phyloP scores from a whole-genome alignment of 1,284 basidiomycete species.

The Amylostereum areolatum region DNA sequence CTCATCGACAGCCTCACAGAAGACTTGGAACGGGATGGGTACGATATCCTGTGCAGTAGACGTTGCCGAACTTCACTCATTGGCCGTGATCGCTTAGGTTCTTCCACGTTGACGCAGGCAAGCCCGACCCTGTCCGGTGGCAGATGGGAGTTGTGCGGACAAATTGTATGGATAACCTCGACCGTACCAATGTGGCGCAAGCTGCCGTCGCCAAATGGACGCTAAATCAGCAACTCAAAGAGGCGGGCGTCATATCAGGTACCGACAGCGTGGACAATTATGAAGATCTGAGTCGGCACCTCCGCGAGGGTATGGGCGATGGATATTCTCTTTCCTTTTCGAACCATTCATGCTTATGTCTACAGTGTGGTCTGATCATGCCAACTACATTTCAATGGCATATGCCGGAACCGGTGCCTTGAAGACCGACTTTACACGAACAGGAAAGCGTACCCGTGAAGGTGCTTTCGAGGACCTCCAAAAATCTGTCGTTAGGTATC shows the following conservation, averaged over 20 bases:
- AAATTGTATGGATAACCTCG: conserved; percentile 95
- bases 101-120: conserved; percentile 57
- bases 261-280: conserved; percentile 76
- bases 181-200: conserved; percentile 97
- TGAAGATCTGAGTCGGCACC: conserved; percentile 72
- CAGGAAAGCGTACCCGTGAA: conserved; percentile 80
- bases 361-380: conserved; percentile 97
- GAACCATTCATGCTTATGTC: conserved; percentile 1
- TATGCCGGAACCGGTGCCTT: conserved; percentile 95
- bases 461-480: conserved; percentile 84
- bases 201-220: conserved; percentile 83
- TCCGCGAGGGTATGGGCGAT: conserved; percentile 68
- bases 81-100: conserved; percentile 35
- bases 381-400: conserved; percentile 85
- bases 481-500: conserved; percentile 84
- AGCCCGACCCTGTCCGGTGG: conserved; percentile 39
- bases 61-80: neutral
- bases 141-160: conserved; percentile 74
- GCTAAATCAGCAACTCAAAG: conserved; percentile 74
- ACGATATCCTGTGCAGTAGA: conserved; percentile 14
- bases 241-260: conserved; percentile 63
- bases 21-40: conserved; percentile 73
- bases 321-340: neutral
- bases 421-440: conserved; percentile 96
- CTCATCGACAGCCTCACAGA: conserved; percentile 77